A percentile compares a stretch with the other conserved stretches of the same genome.
Evolutionary conservation across 768 basidiomycete genomes (phyloP).

Genomic region (Boletus huronensis): DNA sequence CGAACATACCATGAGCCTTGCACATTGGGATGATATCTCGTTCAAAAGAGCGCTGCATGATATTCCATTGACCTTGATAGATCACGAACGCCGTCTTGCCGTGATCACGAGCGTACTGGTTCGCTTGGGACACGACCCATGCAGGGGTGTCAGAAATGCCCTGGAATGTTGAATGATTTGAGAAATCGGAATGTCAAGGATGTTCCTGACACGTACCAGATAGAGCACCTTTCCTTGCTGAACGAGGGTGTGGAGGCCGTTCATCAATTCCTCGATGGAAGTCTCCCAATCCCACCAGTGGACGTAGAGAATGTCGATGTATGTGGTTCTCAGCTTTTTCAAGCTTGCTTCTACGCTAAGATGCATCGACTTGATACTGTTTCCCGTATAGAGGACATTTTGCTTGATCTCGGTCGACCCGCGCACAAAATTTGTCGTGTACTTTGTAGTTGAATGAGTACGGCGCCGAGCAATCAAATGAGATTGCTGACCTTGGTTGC

Average conservation of each 20-base stretch:
- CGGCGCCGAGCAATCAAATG: background rate
- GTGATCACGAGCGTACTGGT: constrained; percentile 48
- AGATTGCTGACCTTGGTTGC: constrained; percentile 35
- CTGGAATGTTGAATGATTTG: constrained; percentile 14
- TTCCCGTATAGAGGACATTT: constrained; percentile 45
- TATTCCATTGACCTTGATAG: constrained; percentile 48
- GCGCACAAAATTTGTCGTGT: constrained; percentile 20
- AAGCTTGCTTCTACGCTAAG: constrained; percentile 34
- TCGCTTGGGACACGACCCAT: constrained; percentile 47
- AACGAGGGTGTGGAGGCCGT: constrained; percentile 40
- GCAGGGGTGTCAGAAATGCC: constrained; percentile 44
- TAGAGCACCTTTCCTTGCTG: constrained; percentile 43
- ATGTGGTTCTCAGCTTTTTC: constrained; percentile 34
- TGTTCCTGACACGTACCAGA: constrained; percentile 21
- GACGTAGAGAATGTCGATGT: constrained; percentile 54
- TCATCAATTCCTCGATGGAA: constrained; percentile 46
- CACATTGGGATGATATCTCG: constrained; percentile 46
- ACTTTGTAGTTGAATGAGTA: constrained; percentile 13
- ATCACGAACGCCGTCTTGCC: constrained; percentile 49
- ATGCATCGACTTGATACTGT: constrained; percentile 43
- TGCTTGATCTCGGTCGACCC: constrained; percentile 17
- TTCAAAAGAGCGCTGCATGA: constrained; percentile 46
- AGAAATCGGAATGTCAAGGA: background rate
- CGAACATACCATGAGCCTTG: constrained; percentile 29
- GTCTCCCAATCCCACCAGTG: constrained; percentile 50